Base-by-base conservation (phyloP, 2,329 filamentous ascomycete genomes). In the Thelonectria olida region DNA sequence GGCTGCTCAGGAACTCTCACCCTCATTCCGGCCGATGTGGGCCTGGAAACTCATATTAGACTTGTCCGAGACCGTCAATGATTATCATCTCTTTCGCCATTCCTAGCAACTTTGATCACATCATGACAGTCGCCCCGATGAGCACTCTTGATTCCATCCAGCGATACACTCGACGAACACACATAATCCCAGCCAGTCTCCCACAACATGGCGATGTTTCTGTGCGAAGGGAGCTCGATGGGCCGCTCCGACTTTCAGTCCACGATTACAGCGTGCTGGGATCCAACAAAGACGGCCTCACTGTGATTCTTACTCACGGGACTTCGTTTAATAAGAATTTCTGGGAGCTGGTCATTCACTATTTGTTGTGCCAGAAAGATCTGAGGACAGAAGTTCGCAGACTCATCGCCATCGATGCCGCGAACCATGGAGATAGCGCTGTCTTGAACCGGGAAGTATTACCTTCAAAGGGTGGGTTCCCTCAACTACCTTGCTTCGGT, bases 361-460 rank as follows among this genome's bases (percentile, higher is more conserved):
- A 20, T 4, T 12, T 57, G 1, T 44, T 57, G n/a, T 19, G 36
- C 9, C 15, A 38, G 7, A n/a, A 19, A 2, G 15, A n/a, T 9
- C 12, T 44, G 7, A 27, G 20, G 8, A n/a, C 6, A 2, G 44
- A 10, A 19, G 34, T 57, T 7, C 50, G 50, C 19, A 38, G 39
- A 22, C n/a, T 57, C 4, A 38, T 57, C 15, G 47, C 54, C 7
- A 57, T 57, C 44, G 54, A 57, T 19, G 54, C 54, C 7, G 54
- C 54, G 44, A 57, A 57, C 8, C 54, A 57, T 48, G 54, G 54
- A 10, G 54, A 57, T 22, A 57, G 54, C 12, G 54, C 54, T 10
- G 27, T 51, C 6, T 27, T 57, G 27, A 57, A 57, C 10, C 38
- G 23, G n/a, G 25, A 20, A 3, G 17, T 9, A 4, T 49, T 57